Evolutionary conservation across 192 early-diverging fungal species (phyloP).

Genomic region (Backusella morwellensis): DNA sequence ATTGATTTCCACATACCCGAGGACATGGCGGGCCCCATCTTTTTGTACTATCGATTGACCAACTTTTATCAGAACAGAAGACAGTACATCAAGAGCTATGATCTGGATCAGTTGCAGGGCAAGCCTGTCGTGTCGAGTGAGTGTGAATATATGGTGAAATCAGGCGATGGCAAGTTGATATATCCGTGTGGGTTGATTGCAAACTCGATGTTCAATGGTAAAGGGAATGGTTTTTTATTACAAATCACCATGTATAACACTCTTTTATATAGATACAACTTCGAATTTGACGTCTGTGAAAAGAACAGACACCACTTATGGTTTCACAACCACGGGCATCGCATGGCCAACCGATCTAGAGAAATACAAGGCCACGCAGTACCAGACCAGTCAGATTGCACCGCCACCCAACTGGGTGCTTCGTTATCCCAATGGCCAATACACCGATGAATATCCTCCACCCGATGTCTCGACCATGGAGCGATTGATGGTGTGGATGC

Average conservation of each 20-base stretch:
- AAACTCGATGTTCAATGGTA: conserved; percentile 86
- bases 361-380: conserved; percentile 63
- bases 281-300: conserved; percentile 22
- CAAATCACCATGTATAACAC: neutral
- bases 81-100: conserved; percentile 81
- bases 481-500: conserved; percentile 96
- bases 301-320: conserved; percentile 34
- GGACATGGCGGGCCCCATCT: conserved; percentile 72
- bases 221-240: neutral
- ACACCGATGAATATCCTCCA: conserved; percentile 41
- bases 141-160: conserved; percentile 30
- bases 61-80: conserved; percentile 97
- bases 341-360: conserved; percentile 82
- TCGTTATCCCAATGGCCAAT: conserved; percentile 56
- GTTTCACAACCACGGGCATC: conserved; percentile 67
- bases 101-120: conserved; percentile 72
- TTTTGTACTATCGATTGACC: conserved; percentile 91
- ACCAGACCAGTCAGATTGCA: conserved; percentile 52
- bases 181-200: conserved; percentile 95
- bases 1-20: conserved; percentile 65
- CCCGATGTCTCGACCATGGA: conserved; percentile 70
- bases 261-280: conserved; percentile 23
- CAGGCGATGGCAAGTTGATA: conserved; percentile 41
- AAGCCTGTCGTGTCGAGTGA: conserved; percentile 35
- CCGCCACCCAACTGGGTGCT: conserved; percentile 86